Evolutionary conservation across 2,329 filamentous ascomycete species (phyloP), one percentile per base, ranked within the genome.

Genomic region (Microsporum canis): DNA sequence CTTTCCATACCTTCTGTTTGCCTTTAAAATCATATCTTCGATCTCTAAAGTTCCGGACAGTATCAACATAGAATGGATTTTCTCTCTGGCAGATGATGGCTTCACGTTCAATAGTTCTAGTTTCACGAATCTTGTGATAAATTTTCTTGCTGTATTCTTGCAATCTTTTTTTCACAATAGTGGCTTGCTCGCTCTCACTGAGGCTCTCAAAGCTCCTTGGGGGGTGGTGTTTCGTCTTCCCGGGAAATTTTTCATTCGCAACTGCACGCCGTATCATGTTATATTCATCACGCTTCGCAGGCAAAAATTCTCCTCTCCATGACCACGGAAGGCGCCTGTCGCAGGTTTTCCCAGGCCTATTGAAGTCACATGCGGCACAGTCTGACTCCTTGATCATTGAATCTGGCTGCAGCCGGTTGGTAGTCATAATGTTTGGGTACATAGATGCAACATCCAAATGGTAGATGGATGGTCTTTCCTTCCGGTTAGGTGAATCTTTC

Each of bases 351-450:
- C 94, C 94, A 0, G 94, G 94, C 51, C 94, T 82, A 67, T 99
- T 99, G 79, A 99, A 99, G 72, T 99, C 95, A 74, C 95, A 99
- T 8, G 94, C 91, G 2, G 94, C 94, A 69, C 95, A 99, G 68
- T 96, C 90, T 0, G 91, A 89, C 72, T 99, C 95, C 56, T 92
- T 80, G 60, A 99, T 95, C 91, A 99, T 95, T n/a, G 94, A 97
- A 73, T 99, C 94, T 0, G 94, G 94, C 68, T 99, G 94, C 55
- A 99, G 76, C 72, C 94, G 88, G 73, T 99, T 99, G 0, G 94
- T 99, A 1, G 95, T 99, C 95, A 99, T 99, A 73, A 99, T 99
- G 74, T 99, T 99, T 7, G 94, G 94, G 72, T 99, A 99, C 94
- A 99, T 99, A 63, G 94, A 96, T 17, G 94, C 94, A 62, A 99